Evolutionary conservation across 768 basidiomycete genomes (phyloP).

Genomic region (Ramaria sp.): DNA sequence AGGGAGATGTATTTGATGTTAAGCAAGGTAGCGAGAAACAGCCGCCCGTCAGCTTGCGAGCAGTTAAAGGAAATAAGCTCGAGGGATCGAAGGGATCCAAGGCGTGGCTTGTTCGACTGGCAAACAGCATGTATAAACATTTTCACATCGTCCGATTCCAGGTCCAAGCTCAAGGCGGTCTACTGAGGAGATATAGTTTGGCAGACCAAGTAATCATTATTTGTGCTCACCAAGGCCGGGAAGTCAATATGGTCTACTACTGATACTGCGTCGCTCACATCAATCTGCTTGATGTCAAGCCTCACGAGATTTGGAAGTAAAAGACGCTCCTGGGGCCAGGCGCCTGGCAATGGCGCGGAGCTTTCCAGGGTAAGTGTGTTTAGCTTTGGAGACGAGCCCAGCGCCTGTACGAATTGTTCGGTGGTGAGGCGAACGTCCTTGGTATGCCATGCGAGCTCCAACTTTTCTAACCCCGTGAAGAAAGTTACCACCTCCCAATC

Average conservation of each 20-base stretch:
- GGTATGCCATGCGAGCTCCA: conserved; percentile 2
- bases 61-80: conserved; percentile 3
- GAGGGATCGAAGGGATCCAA: neutral
- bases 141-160: neutral
- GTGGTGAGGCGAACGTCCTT: neutral
- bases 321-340: conserved; percentile 3
- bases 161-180: neutral
- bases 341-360: neutral
- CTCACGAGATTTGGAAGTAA: neutral
- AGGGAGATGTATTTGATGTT: neutral
- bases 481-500: neutral
- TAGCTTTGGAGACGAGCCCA: neutral
- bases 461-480: neutral
- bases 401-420: neutral
- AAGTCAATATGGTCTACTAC: conserved; percentile 1
- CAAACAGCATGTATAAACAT: neutral
- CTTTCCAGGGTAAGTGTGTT: neutral
- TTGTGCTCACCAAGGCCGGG: conserved; percentile 1
- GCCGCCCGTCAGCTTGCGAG: neutral
- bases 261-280: neutral
- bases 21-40: neutral
- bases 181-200: neutral
- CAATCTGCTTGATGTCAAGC: neutral
- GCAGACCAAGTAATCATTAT: too few species aligned
- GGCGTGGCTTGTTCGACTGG: neutral